Percentiles rank a stretch among this genome's conserved stretches.
Evolutionary conservation across 1,284 basidiomycete species (phyloP).

Genomic region (Macrocystidia cucumis): DNA sequence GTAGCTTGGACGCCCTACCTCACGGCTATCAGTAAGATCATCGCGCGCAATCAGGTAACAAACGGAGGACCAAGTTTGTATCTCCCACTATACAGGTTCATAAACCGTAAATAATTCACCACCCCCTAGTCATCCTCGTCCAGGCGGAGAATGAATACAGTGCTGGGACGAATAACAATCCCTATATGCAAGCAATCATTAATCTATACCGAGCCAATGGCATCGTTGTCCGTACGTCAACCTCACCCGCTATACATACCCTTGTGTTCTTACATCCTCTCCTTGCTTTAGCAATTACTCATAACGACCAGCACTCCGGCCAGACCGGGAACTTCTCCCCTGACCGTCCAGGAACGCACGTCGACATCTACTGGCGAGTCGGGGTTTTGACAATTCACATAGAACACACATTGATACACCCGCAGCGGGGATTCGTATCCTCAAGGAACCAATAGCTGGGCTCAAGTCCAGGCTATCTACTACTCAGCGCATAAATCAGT

Average conservation of each 20-base stretch:
- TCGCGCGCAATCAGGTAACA: conserved; percentile 43
- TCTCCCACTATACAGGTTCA: not conserved
- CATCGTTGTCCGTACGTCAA: conserved; percentile 35
- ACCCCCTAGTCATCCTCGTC: conserved; percentile 38
- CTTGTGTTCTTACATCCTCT: not conserved
- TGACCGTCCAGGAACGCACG: conserved; percentile 31
- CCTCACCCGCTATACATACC: not conserved
- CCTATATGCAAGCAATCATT: conserved; percentile 45
- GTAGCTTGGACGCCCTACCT: conserved; percentile 48
- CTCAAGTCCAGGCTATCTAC: conserved; percentile 39
- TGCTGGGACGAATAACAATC: conserved; percentile 27
- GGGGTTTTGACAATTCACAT: too few species aligned
- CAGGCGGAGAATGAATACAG: conserved; percentile 56
- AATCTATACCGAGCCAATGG: conserved; percentile 37
- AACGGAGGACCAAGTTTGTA: conserved; percentile 40
- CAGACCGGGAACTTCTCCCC: conserved; percentile 37
- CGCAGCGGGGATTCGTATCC: conserved; percentile 42
- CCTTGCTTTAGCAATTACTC: conserved; percentile 28
- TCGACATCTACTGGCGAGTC: conserved; percentile 41
- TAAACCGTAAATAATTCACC: conserved; percentile 4
- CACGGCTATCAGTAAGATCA: conserved; percentile 38
- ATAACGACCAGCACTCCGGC: conserved; percentile 40
- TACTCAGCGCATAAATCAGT: conserved; percentile 32
- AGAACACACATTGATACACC: not conserved
- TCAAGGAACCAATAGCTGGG: conserved; percentile 35